Evolutionary conservation across 1,284 basidiomycete genomes (phyloP), one percentile per base, ranked within the genome.

Genomic region (Leccinum subfulvum): DNA sequence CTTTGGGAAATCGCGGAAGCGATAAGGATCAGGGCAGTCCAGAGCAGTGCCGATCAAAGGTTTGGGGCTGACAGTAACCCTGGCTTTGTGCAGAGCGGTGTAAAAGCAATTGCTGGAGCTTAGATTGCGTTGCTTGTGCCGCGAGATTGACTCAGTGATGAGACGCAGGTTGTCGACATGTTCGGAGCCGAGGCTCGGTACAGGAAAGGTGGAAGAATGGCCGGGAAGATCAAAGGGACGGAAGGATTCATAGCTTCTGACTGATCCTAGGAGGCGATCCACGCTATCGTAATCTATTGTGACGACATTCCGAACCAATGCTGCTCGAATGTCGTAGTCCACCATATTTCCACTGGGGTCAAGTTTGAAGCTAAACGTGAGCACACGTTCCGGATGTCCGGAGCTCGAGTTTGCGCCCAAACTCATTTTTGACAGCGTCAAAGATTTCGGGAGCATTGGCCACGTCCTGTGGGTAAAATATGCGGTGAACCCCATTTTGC

Each of bases 321-420:
- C 91, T 1, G 92, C 83, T 6, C 85, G 81, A 23, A 98, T 84
- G 62, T 83, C 81, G 67, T 85, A 83, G 58, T 97, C 93, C 14
- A 85, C 67, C 41, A 97, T 83, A 8, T 87, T 79, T 0, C 94
- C 96, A 0, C 73, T 65, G 0, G 74, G 66, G 65, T 89, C 83
- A 18, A 98, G 67, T 65, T 89, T 88, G 54, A 85, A 83, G 65
- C 94, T 96, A 78, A 98, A 95, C 0, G 93, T 90, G 68, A 99
- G 71, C 1, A 89, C 89, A 7, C 81, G 82, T 62, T 85, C 77
- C 0, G 81, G 81, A n/a, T 68, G 53, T 23, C 79, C 80, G 52
- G 64, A 69, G 14, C 65, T 58, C n/a, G 71, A 65, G 54, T 68
- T 60, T 49, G 79, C 75, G 9, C 88, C 88, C 30, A 96, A 80